Conservation (phyloP, 257 asterid species). For the Avicennia marina region DNA sequence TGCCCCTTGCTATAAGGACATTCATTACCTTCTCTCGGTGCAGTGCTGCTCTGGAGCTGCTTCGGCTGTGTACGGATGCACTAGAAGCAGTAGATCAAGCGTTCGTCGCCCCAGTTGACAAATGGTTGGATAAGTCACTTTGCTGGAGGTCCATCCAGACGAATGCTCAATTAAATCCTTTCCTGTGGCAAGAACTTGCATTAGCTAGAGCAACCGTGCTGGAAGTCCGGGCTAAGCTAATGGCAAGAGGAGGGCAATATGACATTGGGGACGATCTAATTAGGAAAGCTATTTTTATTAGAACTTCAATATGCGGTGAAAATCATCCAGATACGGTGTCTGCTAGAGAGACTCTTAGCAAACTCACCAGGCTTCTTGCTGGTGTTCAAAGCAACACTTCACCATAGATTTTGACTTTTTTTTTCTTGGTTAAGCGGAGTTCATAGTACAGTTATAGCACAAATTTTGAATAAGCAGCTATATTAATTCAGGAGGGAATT, state of each 20-base stretch:
- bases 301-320: slow-evolving; percentile 86
- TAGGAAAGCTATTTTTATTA: slow-evolving; percentile 73
- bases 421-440: slow-evolving; percentile 18
- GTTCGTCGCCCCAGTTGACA: slow-evolving; percentile 63
- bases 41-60: slow-evolving; percentile 62
- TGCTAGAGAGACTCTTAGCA: slow-evolving; percentile 81
- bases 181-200: slow-evolving; percentile 93
- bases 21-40: slow-evolving; percentile 60
- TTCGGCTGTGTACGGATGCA: slow-evolving; percentile 61
- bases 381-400: slow-evolving; percentile 60
- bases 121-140: slow-evolving; percentile 76
- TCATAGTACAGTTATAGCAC: slow-evolving; percentile 32
- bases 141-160: slow-evolving; percentile 88
- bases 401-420: slow-evolving; percentile 41
- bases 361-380: slow-evolving; percentile 77
- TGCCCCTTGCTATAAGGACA: slow-evolving; percentile 57
- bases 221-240: slow-evolving; percentile 81
- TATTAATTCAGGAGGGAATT: not conserved
- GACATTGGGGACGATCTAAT: slow-evolving; percentile 83
- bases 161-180: slow-evolving; percentile 82
- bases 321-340: slow-evolving; percentile 86
- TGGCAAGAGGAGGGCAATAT: slow-evolving; percentile 87
- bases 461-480: slow-evolving; percentile 26
- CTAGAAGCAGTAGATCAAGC: slow-evolving; percentile 67
- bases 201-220: slow-evolving; percentile 77